Percentiles rank a stretch among this genome's conserved stretches.
These are phyloP conservation scores for Babesia gibsoni DNA, from an alignment of 169 alveolate species.

Conservation along the genomic window DNA sequence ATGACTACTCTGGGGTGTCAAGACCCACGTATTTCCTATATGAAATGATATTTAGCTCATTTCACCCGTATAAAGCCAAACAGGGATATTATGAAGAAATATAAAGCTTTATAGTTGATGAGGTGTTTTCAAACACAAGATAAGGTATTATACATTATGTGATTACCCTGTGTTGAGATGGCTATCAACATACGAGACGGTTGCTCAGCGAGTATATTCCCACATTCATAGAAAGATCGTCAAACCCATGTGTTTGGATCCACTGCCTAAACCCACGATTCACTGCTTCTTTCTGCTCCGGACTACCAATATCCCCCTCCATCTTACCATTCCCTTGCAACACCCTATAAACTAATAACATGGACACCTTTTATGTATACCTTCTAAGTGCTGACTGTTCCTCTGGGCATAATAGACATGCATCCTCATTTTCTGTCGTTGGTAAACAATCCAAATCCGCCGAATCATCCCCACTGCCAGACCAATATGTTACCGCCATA, in stretches of 20 bases:
- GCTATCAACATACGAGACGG: neutral
- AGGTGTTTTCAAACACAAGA: too few relatives aligned
- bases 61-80: too few relatives aligned
- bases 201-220: slow-evolving; percentile 40
- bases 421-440: neutral
- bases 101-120: too few relatives aligned
- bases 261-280: slow-evolving; percentile 32
- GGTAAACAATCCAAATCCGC: neutral
- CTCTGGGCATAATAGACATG: neutral
- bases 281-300: slow-evolving; percentile 6
- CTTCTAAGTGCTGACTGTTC: slow-evolving; percentile 6
- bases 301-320: slow-evolving; percentile 4
- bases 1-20: too few relatives aligned
- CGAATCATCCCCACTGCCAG: neutral
- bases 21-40: too few relatives aligned
- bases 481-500: neutral
- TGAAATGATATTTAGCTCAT: too few relatives aligned
- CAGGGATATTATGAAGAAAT: too few relatives aligned
- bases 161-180: too few relatives aligned
- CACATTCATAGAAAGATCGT: slow-evolving; percentile 55
- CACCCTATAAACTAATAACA: neutral
- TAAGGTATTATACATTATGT: too few relatives aligned
- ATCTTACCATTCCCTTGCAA: neutral
- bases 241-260: slow-evolving; percentile 48
- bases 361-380: too few relatives aligned